phyloP scores from a whole-genome alignment of 176 grass and related monocot species.

The Aegilops sharonensis region DNA sequence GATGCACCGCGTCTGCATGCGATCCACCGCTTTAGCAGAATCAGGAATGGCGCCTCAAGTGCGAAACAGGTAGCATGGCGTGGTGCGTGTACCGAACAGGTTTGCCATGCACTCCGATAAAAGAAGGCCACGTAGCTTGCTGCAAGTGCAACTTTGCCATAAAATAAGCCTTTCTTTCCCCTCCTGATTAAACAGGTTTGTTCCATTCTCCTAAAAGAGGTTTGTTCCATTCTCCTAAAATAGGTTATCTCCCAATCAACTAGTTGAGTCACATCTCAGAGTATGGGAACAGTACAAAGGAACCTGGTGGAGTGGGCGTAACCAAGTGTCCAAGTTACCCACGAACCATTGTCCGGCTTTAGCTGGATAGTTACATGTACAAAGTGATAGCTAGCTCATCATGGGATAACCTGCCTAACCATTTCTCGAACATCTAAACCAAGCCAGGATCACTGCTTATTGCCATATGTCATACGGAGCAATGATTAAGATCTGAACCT shows the following conservation, averaged over 20 bases:
- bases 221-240: slow-evolving; percentile 35
- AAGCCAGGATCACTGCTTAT: slow-evolving; percentile 19
- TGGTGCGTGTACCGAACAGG: slow-evolving; percentile 17
- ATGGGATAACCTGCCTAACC: neutral
- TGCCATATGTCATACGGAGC: slow-evolving; percentile 20
- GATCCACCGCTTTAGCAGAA: neutral
- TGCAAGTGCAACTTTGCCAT: slow-evolving; percentile 16
- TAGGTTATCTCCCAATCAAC: slow-evolving; percentile 19
- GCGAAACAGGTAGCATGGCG: neutral
- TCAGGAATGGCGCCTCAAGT: slow-evolving; percentile 1
- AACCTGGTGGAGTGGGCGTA: neutral
- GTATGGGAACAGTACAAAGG: neutral
- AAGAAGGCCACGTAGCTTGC: slow-evolving; percentile 19
- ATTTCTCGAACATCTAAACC: neutral
- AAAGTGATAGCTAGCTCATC: neutral
- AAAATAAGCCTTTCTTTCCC: neutral
- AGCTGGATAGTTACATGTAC: neutral
- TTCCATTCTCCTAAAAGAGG: slow-evolving; percentile 32
- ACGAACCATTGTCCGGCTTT: neutral
- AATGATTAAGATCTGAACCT: slow-evolving; percentile 34
- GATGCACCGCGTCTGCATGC: neutral
- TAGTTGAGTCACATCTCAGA: slow-evolving; percentile 36
- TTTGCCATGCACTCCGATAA: slow-evolving; percentile 1
- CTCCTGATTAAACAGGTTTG: slow-evolving; percentile 8
- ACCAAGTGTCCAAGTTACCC: neutral